Evolutionary conservation across 306 rosid genomes (phyloP).

Genomic region (Rosa persica): DNA sequence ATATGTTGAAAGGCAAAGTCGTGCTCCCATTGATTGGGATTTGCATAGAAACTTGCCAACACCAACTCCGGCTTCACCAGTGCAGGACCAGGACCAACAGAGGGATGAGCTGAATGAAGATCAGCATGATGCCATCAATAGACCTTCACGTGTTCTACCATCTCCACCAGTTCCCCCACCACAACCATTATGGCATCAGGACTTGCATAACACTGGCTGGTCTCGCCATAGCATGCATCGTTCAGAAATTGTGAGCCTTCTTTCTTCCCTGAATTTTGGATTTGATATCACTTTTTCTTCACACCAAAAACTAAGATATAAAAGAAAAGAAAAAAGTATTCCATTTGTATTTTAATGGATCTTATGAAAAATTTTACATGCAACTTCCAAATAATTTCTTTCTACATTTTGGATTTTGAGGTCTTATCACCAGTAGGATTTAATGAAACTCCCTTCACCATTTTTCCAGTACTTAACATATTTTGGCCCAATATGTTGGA

Average conservation of each 20-base stretch:
- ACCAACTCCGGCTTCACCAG: conserved; percentile 67
- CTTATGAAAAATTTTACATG: background rate
- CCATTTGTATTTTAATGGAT: background rate
- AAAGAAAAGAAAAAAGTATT: background rate
- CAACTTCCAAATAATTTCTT: background rate
- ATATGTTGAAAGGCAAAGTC: conserved; percentile 94
- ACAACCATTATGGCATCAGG: conserved; percentile 97
- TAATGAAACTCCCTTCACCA: background rate
- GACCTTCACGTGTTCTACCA: conserved; percentile 80
- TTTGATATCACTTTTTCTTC: background rate
- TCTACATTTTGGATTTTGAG: background rate
- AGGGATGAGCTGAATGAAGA: conserved; percentile 70
- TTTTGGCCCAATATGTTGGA: background rate
- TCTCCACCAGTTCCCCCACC: conserved; percentile 99
- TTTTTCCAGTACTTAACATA: background rate
- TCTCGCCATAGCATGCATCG: conserved; percentile 97
- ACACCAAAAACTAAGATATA: background rate
- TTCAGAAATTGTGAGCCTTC: conserved; percentile 80
- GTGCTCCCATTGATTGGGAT: conserved; percentile 97
- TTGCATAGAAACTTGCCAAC: conserved; percentile 84
- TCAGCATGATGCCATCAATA: conserved; percentile 68
- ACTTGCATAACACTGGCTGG: conserved; percentile 92
- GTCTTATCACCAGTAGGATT: conserved; percentile 1
- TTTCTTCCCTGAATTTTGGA: conserved; percentile 18
- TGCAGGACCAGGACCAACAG: conserved; percentile 66